A percentile compares a stretch with the other conserved stretches of the same genome.
Evolutionary conservation across 495 filamentous ascomycete species (phyloP).

Genomic region (Hypoxylon lienhwacheense): DNA sequence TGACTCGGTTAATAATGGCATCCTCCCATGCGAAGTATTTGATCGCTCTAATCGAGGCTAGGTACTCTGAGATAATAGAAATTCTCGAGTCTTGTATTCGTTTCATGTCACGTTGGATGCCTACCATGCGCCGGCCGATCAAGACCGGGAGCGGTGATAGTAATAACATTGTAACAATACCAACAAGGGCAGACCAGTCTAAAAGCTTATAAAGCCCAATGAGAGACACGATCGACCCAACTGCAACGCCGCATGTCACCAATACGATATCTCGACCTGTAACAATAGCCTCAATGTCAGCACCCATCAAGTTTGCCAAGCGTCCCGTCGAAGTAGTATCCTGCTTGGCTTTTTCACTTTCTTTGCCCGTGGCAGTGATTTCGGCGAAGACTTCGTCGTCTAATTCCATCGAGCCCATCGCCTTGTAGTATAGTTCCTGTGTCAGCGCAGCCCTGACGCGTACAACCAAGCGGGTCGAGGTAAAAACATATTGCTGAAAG

Average conservation of each 20-base stretch:
- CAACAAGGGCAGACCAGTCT: slow-evolving; percentile 52
- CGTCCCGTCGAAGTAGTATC: slow-evolving; percentile 48
- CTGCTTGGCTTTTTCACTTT: slow-evolving; percentile 35
- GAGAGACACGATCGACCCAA: slow-evolving; percentile 42
- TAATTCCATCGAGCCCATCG: slow-evolving; percentile 50
- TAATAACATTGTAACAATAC: slow-evolving; percentile 43
- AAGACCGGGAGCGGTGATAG: slow-evolving; percentile 45
- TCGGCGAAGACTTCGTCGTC: slow-evolving; percentile 45
- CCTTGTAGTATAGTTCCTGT: slow-evolving; percentile 55
- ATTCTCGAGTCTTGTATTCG: slow-evolving; percentile 54
- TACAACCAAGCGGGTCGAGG: slow-evolving; percentile 49
- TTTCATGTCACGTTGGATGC: slow-evolving; percentile 48
- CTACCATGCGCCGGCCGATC: slow-evolving; percentile 46
- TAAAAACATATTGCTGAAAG: slow-evolving; percentile 55
- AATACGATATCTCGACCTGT: slow-evolving; percentile 48
- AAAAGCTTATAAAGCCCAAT: slow-evolving; percentile 49
- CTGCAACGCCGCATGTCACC: slow-evolving; percentile 40
- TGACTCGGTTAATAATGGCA: slow-evolving; percentile 46
- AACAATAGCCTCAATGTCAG: slow-evolving; percentile 51
- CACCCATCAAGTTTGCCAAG: slow-evolving; percentile 55
- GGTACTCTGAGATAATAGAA: slow-evolving; percentile 53
- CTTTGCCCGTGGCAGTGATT: slow-evolving; percentile 32
- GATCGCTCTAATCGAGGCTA: slow-evolving; percentile 52
- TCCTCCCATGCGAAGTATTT: slow-evolving; percentile 59
- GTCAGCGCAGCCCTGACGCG: slow-evolving; percentile 52